Conservation (phyloP, 2,329 filamentous ascomycete genomes). For the Thermothelomyces thermophilus region DNA sequence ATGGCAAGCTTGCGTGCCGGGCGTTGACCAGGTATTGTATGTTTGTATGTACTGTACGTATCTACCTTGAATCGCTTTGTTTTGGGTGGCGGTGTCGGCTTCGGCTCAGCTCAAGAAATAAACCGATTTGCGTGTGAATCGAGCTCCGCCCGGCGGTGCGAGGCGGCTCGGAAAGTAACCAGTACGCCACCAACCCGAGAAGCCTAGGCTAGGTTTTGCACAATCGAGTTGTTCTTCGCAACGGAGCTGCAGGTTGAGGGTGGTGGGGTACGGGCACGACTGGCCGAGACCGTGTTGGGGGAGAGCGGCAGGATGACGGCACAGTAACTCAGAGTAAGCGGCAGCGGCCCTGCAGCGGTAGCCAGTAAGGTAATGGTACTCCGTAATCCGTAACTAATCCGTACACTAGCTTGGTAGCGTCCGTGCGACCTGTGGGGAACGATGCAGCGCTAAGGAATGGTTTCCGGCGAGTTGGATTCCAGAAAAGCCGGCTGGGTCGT, state of each 20-base stretch:
- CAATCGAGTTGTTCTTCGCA: no score
- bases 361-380: no score
- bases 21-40: background rate
- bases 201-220: no score
- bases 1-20: conserved; percentile 13
- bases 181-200: no score
- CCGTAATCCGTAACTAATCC: background rate
- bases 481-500: conserved; percentile 5
- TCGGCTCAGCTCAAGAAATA: background rate
- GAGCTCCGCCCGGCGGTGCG: background rate
- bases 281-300: no score
- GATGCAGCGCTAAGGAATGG: conserved; percentile 1
- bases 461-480: conserved; percentile 15
- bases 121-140: no score
- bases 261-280: no score
- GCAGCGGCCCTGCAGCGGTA: background rate
- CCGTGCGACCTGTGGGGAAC: conserved; percentile 16
- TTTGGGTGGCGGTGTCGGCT: background rate
- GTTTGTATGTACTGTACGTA: background rate
- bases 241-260: background rate
- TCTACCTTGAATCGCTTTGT: no score
- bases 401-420: conserved; percentile 1
- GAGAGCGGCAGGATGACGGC: conserved; percentile 6
- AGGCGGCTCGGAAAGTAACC: background rate
- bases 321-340: no score